Conservation (phyloP, 345 rosid species). For the Garcia nutans region DNA sequence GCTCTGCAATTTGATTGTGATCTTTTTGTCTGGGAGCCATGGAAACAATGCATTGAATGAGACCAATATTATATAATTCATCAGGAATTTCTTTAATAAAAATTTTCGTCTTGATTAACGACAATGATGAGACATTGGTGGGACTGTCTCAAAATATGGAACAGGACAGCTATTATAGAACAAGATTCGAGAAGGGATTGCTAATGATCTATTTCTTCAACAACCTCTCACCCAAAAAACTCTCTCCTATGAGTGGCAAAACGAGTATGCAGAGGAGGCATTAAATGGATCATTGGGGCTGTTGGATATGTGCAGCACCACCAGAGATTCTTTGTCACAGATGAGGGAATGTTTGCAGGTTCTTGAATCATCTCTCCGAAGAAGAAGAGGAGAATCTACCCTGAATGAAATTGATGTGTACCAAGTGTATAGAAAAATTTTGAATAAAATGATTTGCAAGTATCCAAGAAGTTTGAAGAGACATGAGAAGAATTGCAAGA, state of each 20-base stretch:
- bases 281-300: background rate
- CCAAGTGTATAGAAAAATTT: background rate
- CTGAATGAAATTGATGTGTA: background rate
- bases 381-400: background rate
- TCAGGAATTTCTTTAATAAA: background rate
- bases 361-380: constrained; percentile 11
- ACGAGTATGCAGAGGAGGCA: background rate
- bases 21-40: background rate
- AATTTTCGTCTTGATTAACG: too few species aligned
- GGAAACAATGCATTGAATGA: too few species aligned
- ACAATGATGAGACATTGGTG: too few species aligned
- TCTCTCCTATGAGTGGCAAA: background rate
- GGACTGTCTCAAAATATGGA: background rate
- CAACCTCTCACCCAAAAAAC: background rate
- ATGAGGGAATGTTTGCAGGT: constrained; percentile 1
- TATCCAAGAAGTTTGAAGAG: constrained; percentile 1
- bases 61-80: background rate
- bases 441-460: background rate
- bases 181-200: background rate
- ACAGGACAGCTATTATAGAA: background rate
- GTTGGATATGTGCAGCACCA: constrained; percentile 7
- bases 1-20: background rate
- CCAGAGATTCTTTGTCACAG: background rate
- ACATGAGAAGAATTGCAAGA: background rate
- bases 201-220: constrained; percentile 1